Evolutionary conservation across 225 moss, liverwort and hornwort genomes (phyloP), one percentile per base, ranked within the genome.

Genomic region (Lunularia cruciata): DNA sequence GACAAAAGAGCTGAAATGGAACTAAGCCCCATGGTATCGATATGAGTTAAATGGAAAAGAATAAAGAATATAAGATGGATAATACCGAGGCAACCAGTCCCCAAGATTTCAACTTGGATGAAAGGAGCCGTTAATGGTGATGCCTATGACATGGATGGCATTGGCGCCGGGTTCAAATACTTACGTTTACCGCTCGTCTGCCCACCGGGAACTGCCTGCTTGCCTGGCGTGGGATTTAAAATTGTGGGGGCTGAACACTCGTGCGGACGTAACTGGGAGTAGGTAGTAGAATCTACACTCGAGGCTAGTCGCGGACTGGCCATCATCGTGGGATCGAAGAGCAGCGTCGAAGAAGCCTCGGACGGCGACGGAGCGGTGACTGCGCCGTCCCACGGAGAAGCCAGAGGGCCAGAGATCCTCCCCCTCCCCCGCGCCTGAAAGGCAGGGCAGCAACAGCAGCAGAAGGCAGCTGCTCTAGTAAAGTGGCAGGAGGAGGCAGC

Each of bases 381-480:
- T 57, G 56, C 56, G 56, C 56, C 56, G 56, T 57, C 31, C 6
- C 6, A n/a, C n/a, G n/a, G n/a, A n/a, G n/a, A n/a, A 18, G 31
- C 26, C 14, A 18, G 31, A 18, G 30, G 18, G 14, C 4, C 31
- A 31, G 23, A 23, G 16, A n/a, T 59, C 35, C 60, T 37, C 39
- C 60, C 60, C 30, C 56, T 30, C 56, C n/a, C n/a, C n/a, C n/a
- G n/a, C n/a, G n/a, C n/a, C n/a, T n/a, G n/a, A n/a, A n/a, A n/a
- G n/a, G n/a, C n/a, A n/a, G n/a, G n/a, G n/a, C n/a, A n/a, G n/a
- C n/a, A n/a, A n/a, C n/a, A n/a, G n/a, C n/a, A n/a, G 56, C 56
- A 57, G 56, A 38, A 60, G n/a, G n/a, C n/a, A n/a, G n/a, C n/a
- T n/a, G n/a, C 35, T 60, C 60, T 60, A 19, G 56, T 16, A 22